A percentile compares a stretch with the other conserved stretches of the same genome.
phyloP scores from a whole-genome alignment of 257 asterid species.

The Ocimum tenuiflorum region DNA sequence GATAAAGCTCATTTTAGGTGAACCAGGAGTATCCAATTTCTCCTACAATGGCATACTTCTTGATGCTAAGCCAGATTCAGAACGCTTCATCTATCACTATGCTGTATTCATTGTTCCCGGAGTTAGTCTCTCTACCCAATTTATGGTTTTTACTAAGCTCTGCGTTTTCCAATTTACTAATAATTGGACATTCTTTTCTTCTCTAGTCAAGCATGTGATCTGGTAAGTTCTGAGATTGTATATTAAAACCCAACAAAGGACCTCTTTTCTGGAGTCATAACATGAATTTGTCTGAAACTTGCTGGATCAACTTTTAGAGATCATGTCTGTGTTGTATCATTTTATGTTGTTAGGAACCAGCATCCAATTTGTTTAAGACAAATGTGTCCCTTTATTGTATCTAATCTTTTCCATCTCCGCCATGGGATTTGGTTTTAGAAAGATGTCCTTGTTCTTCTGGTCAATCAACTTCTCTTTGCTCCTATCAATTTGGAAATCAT shows the following conservation, averaged over 20 bases:
- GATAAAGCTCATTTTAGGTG: constrained; percentile 65
- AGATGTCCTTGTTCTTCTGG: not conserved
- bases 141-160: not conserved
- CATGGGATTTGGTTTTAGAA: not conserved
- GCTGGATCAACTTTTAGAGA: too few relatives aligned
- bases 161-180: not conserved
- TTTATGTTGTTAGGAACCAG: too few relatives aligned
- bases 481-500: not conserved
- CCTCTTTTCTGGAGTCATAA: not conserved
- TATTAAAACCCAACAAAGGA: not conserved
- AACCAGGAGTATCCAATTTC: constrained; percentile 60
- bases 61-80: constrained; percentile 64
- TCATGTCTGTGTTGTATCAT: too few relatives aligned
- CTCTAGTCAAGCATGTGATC: not conserved
- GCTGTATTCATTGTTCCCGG: constrained; percentile 84
- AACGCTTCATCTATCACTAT: constrained; percentile 51
- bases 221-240: not conserved
- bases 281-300: not conserved
- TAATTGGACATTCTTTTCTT: constrained; percentile 5
- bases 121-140: constrained; percentile 34
- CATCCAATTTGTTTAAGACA: constrained; percentile 1
- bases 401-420: not conserved
- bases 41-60: constrained; percentile 61
- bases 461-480: not conserved
- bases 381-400: not conserved